phyloP scores from a whole-genome alignment of 495 filamentous ascomycete genomes.

The Trichoderma gamsii region DNA sequence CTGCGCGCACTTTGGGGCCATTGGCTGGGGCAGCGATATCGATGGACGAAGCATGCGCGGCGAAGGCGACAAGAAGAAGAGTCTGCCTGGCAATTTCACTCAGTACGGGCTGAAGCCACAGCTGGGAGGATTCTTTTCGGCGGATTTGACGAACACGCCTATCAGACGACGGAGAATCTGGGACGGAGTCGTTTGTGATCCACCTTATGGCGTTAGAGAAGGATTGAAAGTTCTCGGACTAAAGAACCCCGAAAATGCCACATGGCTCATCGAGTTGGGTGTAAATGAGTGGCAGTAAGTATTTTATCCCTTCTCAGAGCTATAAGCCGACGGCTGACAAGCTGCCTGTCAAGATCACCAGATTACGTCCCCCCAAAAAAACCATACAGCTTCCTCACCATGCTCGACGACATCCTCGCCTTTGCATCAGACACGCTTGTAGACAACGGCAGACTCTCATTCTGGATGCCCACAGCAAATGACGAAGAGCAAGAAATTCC shows the following conservation, averaged over 20 bases:
- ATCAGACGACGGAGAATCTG: conserved; percentile 56
- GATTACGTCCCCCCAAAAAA: conserved; percentile 85
- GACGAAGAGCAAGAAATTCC: conserved; percentile 65
- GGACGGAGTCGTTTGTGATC: conserved; percentile 94
- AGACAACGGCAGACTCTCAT: conserved; percentile 70
- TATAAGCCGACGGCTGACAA: not conserved
- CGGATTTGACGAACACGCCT: conserved; percentile 86
- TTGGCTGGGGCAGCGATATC: conserved; percentile 80
- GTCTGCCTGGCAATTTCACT: conserved; percentile 67
- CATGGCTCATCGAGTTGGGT: conserved; percentile 62
- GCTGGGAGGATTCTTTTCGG: conserved; percentile 71
- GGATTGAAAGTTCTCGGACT: conserved; percentile 80
- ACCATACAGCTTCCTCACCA: conserved; percentile 82
- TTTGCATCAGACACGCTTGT: conserved; percentile 77
- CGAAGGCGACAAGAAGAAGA: conserved; percentile 42
- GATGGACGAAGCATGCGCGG: conserved; percentile 83
- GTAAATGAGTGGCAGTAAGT: conserved; percentile 62
- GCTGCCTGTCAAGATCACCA: conserved; percentile 44
- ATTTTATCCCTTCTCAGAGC: not conserved
- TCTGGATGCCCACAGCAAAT: conserved; percentile 97
- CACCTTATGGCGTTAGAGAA: conserved; percentile 95
- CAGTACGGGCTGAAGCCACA: conserved; percentile 66
- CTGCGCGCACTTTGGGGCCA: conserved; percentile 80
- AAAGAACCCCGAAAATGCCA: conserved; percentile 55
- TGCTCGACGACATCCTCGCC: conserved; percentile 81